Conservation (phyloP, 2,329 filamentous ascomycete species). For the Sordariomycetes sp. region DNA sequence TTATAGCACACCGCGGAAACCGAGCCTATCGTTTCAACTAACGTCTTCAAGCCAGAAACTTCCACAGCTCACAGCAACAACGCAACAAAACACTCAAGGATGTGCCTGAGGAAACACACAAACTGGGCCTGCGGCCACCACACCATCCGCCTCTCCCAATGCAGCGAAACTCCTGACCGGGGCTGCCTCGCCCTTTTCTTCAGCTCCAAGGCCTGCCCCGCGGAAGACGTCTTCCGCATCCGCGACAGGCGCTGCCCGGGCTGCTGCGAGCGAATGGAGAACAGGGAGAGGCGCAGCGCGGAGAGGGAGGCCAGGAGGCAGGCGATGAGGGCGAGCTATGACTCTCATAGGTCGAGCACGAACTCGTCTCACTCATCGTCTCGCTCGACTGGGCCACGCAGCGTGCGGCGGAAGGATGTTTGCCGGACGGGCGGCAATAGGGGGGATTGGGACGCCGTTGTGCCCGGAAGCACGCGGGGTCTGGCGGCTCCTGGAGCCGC, state of each 20-base stretch:
- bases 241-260: background rate
- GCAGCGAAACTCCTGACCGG: background rate
- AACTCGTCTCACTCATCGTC: too few species aligned
- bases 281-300: background rate
- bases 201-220: background rate
- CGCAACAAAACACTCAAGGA: background rate
- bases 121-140: conserved; percentile 1
- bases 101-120: conserved; percentile 1
- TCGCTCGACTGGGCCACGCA: too few species aligned
- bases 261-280: background rate
- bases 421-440: background rate
- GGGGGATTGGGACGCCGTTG: background rate
- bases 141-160: background rate
- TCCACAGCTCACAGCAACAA: background rate
- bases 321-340: background rate
- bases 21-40: too few species aligned
- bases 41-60: too few species aligned
- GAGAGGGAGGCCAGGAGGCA: background rate
- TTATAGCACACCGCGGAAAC: too few species aligned
- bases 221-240: background rate
- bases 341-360: background rate
- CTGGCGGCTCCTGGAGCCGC: background rate
- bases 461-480: background rate
- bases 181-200: background rate
- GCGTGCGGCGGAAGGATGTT: background rate